Percentiles rank a stretch among this genome's conserved stretches.
Conservation (phyloP, 1,284 basidiomycete species). For the Leccinum pachyderme region DNA sequence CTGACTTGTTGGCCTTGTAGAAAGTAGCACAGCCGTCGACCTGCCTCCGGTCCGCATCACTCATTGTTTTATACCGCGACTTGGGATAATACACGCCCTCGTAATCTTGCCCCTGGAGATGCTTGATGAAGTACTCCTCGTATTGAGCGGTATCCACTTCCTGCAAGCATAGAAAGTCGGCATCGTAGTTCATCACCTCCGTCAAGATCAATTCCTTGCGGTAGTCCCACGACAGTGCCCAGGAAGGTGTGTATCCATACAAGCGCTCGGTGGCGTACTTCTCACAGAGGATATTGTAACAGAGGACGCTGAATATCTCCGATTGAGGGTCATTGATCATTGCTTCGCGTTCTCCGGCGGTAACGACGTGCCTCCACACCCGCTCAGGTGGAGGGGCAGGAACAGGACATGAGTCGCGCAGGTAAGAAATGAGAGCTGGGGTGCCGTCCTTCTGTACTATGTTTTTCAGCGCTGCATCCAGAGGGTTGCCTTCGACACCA, state of each 20-base stretch:
- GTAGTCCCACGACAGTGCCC: conserved; percentile 96
- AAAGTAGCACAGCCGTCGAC: conserved; percentile 99
- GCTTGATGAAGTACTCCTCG: conserved; percentile 88
- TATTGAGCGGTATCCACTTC: conserved; percentile 95
- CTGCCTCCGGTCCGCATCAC: conserved; percentile 77
- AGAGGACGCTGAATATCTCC: conserved; percentile 80
- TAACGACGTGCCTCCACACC: conserved; percentile 76
- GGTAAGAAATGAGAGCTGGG: conserved; percentile 79
- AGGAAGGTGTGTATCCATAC: conserved; percentile 96
- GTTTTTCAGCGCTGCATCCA: conserved; percentile 75
- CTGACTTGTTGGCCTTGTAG: conserved; percentile 87
- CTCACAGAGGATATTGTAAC: conserved; percentile 96
- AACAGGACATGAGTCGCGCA: conserved; percentile 86
- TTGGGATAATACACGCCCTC: conserved; percentile 95
- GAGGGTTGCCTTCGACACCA: conserved; percentile 94
- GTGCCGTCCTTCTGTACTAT: conserved; percentile 95
- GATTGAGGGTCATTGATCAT: conserved; percentile 53
- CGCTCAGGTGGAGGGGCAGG: conserved; percentile 84
- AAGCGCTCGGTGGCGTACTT: conserved; percentile 86
- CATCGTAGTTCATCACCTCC: conserved; percentile 81
- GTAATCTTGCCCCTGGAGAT: conserved; percentile 79
- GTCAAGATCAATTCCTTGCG: conserved; percentile 88
- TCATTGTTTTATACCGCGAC: conserved; percentile 92
- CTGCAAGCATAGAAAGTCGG: conserved; percentile 93
- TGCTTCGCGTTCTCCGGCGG: conserved; percentile 64